Conservation (phyloP, 1,284 basidiomycete genomes). For the Ustilago cynodontis region DNA sequence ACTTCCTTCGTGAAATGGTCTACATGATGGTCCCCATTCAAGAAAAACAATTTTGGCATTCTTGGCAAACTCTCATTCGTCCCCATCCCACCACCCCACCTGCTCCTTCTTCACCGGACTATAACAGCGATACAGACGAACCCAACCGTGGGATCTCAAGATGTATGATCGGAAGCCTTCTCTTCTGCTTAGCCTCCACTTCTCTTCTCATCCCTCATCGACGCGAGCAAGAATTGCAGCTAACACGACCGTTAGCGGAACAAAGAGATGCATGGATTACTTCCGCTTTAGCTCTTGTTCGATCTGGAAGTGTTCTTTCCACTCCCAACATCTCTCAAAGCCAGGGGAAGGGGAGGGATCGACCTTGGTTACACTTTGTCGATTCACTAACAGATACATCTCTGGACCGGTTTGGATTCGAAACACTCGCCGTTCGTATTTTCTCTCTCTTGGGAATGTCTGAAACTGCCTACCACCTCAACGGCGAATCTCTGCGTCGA, state of each 20-base stretch:
- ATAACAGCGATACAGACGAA: not conserved
- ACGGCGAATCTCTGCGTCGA: constrained; percentile 34
- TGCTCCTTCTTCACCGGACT: not conserved
- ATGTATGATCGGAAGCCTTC: constrained; percentile 32
- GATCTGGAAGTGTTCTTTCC: constrained; percentile 9
- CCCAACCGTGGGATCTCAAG: constrained; percentile 22
- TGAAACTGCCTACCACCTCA: constrained; percentile 29
- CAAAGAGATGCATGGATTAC: constrained; percentile 40
- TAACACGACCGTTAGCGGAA: constrained; percentile 18
- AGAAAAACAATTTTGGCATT: constrained; percentile 37
- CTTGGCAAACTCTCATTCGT: constrained; percentile 20
- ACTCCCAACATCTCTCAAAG: not conserved
- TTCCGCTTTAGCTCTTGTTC: constrained; percentile 28
- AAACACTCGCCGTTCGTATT: constrained; percentile 23
- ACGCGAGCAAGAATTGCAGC: constrained; percentile 22
- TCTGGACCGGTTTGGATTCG: constrained; percentile 40
- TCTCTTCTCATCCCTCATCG: constrained; percentile 27
- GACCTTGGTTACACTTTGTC: constrained; percentile 28
- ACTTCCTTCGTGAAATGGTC: constrained; percentile 36
- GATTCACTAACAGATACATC: constrained; percentile 18
- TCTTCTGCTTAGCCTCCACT: constrained; percentile 27
- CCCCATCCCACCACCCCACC: not conserved
- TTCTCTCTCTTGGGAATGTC: constrained; percentile 30
- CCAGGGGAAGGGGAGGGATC: not conserved
- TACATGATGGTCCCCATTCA: constrained; percentile 44